Evolutionary conservation across 1,284 basidiomycete species (phyloP), one percentile per base, ranked within the genome.

Genomic region (Stygiomarasmius scandens): DNA sequence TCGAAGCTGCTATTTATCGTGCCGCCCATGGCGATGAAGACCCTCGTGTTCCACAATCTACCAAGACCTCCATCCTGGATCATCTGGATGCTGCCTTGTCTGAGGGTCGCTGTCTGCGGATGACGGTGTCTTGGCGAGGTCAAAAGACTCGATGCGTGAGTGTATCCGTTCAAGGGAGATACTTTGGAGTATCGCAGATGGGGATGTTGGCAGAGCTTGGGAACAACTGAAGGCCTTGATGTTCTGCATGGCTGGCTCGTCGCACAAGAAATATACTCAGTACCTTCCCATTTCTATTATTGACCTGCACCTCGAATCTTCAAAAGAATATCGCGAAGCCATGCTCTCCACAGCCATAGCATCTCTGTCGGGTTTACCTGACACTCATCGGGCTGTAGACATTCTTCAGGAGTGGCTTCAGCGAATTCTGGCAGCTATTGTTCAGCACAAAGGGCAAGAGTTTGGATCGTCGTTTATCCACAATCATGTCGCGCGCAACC

Each of bases 351-450:
- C 58, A 34, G 14, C 44, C 48, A 61, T 69, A 8, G 56, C 64
- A 32, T 67, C 64, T 45, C 55, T 61, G 8, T 58, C 50, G 19
- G 66, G 66, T 1, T 47, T 55, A 19, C 10, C 45, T 2, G 58
- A 59, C 0, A 36, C 50, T 32, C 61, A 22, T 16, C 19, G 22
- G 11, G 11, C 45, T 24, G 43, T 56, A 11, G 66, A 66, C 52
- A 54, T 69, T 12, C 32, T 63, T 8, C 66, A 68, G 20, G 69
- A 71, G 55, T 58, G 64, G 23, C 34, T 59, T 50, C 66, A 67
- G 49, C 55, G 29, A 2, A 9, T 52, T 1, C 22, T 52, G 3
- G 60, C 55, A 11, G n/a, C 55, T 2, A 56, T 69, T 4, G 54
- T 61, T 43, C 49, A 61, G n/a, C 38, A 49, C 23, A 57, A 57